Evolutionary conservation across 495 filamentous ascomycete genomes (phyloP), one percentile per base, ranked within the genome.

Genomic region (Diplogelasinospora grovesii): DNA sequence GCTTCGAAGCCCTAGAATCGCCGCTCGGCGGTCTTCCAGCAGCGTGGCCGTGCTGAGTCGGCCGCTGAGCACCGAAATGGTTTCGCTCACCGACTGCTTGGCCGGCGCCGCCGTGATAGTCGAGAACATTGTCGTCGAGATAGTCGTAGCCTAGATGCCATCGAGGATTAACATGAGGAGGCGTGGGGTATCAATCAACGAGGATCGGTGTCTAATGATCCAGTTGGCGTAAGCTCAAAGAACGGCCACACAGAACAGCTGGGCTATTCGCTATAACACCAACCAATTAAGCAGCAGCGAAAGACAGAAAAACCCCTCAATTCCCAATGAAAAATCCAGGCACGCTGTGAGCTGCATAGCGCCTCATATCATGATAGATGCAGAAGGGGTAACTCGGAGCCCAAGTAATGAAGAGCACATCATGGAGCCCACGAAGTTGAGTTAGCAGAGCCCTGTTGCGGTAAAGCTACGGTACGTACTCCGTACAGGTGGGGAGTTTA

Each of bases 41-140:
- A 98, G 73, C 1, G 86, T 95, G 22, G 87, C 86, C 42, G 81
- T 89, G 50, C 83, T 79, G 21, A 98, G 76, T 38, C 92, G 84
- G 53, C 81, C 79, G 65, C 83, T 90, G 30, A 96, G 74, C 29
- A 85, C 84, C 42, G 82, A 81, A 57, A 98, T 98, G 14, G 92
- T 94, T 53, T 93, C 87, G 52, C 83, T 85, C 43, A 88, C 92
- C 61, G 85, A 92, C 75, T 97, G 92, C 75, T 92, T 94, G 63
- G 86, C 86, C 50, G 90, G 90, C 56, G 87, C 83, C 69, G 89
- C 79, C 50, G 86, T 81, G 64, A 93, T 89, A 45, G 52, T 69
- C 60, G 84, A 82, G 64, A 93, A 86, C 87, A 94, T 92, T 59
- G 64, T 61, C 40, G 45, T 39, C 30, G 37, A 30, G 40, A 40